Percentiles rank a stretch among this genome's conserved stretches.
phyloP scores from a whole-genome alignment of 1,284 basidiomycete species.

The Trichosporon coremiiforme region DNA sequence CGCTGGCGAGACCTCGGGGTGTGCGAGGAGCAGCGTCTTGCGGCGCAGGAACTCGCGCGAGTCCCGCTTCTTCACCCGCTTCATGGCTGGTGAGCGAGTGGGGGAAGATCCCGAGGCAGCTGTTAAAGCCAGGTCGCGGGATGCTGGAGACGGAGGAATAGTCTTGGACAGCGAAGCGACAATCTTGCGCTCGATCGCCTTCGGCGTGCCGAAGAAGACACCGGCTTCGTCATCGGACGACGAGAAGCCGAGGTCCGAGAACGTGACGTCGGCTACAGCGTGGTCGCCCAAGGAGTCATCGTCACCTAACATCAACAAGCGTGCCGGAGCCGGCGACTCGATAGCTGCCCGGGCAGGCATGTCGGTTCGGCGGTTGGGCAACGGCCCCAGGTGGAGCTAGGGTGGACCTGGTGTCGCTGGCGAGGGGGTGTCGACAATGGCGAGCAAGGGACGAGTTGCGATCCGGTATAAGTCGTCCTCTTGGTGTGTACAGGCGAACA shows the following conservation, averaged over 20 bases:
- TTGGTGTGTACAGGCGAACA: not conserved
- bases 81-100: conserved; percentile 19
- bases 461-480: not conserved
- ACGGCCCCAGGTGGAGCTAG: conserved; percentile 2
- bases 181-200: conserved; percentile 35
- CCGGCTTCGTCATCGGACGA: conserved; percentile 40
- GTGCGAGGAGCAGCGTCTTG: conserved; percentile 39
- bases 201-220: conserved; percentile 45
- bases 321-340: conserved; percentile 5
- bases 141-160: conserved; percentile 21
- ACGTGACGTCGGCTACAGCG: conserved; percentile 17
- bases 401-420: not conserved
- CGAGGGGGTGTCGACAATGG: not conserved
- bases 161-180: conserved; percentile 37
- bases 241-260: conserved; percentile 21
- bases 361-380: not conserved
- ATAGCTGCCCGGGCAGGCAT: not conserved
- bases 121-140: not conserved
- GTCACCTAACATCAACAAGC: not conserved
- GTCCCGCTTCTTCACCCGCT: conserved; percentile 38
- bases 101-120: conserved; percentile 14
- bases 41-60: conserved; percentile 44
- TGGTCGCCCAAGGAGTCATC: not conserved
- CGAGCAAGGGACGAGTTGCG: not conserved
- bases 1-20: conserved; percentile 20